These are phyloP conservation scores for Hyaloperonospora brassicae DNA, from an alignment of 352 stramenopile species.

Conservation along the genomic window DNA sequence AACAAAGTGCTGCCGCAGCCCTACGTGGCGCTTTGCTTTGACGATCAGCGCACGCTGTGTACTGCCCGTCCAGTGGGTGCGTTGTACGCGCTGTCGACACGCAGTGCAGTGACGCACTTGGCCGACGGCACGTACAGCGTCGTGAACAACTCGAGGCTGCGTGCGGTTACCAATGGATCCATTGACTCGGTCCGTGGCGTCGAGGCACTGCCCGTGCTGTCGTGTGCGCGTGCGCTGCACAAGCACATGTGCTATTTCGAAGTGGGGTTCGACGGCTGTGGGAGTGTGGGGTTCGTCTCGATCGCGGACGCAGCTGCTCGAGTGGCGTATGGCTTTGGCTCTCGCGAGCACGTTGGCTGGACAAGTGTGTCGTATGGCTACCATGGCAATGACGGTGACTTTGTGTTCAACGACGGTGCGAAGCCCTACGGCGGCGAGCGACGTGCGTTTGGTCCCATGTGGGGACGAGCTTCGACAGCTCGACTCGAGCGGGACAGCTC, in stretches of 20 bases:
- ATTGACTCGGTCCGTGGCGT: conserved; percentile 67
- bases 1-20: conserved; percentile 20
- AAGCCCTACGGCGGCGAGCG: conserved; percentile 64
- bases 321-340: conserved; percentile 72
- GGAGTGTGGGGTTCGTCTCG: conserved; percentile 68
- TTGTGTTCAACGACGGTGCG: conserved; percentile 73
- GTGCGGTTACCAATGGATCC: conserved; percentile 53
- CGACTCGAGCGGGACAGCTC: conserved; percentile 21
- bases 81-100: conserved; percentile 52
- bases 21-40: conserved; percentile 38
- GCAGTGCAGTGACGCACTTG: conserved; percentile 37
- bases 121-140: conserved; percentile 40
- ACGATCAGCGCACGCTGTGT: conserved; percentile 41
- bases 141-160: conserved; percentile 80
- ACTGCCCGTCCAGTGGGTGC: conserved; percentile 18
- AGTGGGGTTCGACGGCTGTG: conserved; percentile 59
- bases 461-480: conserved; percentile 32
- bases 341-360: conserved; percentile 76
- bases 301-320: conserved; percentile 46
- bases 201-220: conserved; percentile 40
- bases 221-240: conserved; percentile 48
- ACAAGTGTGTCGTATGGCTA: conserved; percentile 76
- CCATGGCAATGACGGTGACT: conserved; percentile 81
- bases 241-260: conserved; percentile 70
- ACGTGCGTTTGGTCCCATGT: conserved; percentile 60